Evolutionary conservation across 371 early-diverging fungal species (phyloP), one percentile per base, ranked within the genome.

Genomic region (Quaeritorhiza haematococci): DNA sequence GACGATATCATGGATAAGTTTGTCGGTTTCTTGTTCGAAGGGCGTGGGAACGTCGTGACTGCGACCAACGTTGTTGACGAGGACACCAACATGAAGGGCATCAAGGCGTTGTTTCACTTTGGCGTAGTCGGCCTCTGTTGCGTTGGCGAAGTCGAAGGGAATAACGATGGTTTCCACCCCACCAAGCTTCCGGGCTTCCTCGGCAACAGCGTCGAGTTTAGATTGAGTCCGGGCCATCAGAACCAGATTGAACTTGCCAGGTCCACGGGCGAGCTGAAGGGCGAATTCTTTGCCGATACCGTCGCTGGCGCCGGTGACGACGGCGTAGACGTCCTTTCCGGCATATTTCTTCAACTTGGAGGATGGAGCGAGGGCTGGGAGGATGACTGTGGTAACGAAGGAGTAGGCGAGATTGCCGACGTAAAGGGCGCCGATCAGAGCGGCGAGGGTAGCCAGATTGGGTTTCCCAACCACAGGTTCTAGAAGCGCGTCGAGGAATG

Each of bases 221-320:
- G 83, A 79, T 62, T 74, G 67, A 43, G 88, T 92, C 56, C 98
- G 88, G 38, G 94, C 90, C 33, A 97, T 79, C 34, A 99, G 76
- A 27, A 96, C 68, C 19, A 98, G 58, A 64, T 97, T 97, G 76
- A 92, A 84, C 19, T 42, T 42, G 21, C 55, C 49, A 68, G 84
- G 82, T 32, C 82, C 80, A 53, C 84, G 73, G 47, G 97, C 96
- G 33, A 98, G 77, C 71, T 94, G 93, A 49, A 78, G 66, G 21
- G 97, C 95, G 56, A 96, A 91, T 62, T 91, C 96, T 64, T 86
- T 89, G 35, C 98, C 98, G 72, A 98, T 94, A 48, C 97, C 98
- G 76, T 96, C 98, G 8, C 97, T 91, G 19, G 96, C 94, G 53
- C 98, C 99, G 48, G 98, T 99, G 44, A 99, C 81, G 50, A 98